Evolutionary conservation across 1,284 basidiomycete species (phyloP), one percentile per base, ranked within the genome.

Genomic region (Porogramme epimiltina): DNA sequence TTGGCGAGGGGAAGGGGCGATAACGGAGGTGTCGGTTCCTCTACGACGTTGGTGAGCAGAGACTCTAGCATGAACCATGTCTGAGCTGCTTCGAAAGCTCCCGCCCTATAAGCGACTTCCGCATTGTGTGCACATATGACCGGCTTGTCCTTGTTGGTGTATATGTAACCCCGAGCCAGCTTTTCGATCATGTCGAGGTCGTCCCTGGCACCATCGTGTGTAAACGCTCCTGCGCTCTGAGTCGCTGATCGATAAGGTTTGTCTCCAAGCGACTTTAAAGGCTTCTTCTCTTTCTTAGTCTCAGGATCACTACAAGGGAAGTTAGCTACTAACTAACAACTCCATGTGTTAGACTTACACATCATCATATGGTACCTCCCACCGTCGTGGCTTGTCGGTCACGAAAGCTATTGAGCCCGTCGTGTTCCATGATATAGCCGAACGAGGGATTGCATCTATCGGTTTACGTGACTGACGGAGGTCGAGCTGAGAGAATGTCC

Each of bases 281-380:
- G 60, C 49, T 67, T 73, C 31, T 68, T 66, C 42, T 74, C 73
- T 24, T 64, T 63, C 16, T 74, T 70, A 47, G 71, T 74, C 46
- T 83, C 80, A 2, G 79, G 76, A 51, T 79, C 78, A 38, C 84
- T 89, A 47, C 3, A 11, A 25, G 1, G 36, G 1, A 8, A 5
- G 31, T 34, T 1, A 45, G 15, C 18, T 39, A 9, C 1, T 2
- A 16, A 26, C 19, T 6, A 43, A 15, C 19, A 19, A 3, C 15
- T 1, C 16, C 16, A 16, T 42, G 10, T 0, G 16, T 0, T 8
- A 13, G 3, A 72, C 87, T 62, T 63, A 93, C 91, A 89, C 65
- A 64, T 95, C 93, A 61, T 95, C 93, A 60, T 90, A 95, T 0
- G 93, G 93, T 0, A 89, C 69, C 62, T 93, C 91, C 73, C 84